phyloP scores from a whole-genome alignment of 1,284 basidiomycete genomes.

The Cryptococcus deneoformans region DNA sequence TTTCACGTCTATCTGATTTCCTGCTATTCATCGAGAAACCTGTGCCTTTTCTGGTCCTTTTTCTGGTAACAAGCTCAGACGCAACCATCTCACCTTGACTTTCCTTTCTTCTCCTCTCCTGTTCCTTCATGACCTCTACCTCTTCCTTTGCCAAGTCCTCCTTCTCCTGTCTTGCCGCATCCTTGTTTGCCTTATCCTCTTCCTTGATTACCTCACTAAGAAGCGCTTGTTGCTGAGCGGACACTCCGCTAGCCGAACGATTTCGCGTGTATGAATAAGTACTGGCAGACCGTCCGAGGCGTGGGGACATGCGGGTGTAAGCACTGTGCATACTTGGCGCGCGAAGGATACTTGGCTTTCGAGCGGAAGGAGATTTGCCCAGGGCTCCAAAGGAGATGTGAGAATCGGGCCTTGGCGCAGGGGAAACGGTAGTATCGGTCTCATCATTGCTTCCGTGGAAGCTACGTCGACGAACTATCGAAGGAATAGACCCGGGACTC shows the following conservation, averaged over 20 bases:
- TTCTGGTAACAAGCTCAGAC: not conserved
- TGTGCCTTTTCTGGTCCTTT: not conserved
- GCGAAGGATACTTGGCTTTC: conserved; percentile 12
- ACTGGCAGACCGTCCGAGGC: conserved; percentile 14
- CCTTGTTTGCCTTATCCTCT: conserved; percentile 18
- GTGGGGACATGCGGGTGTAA: conserved; percentile 1
- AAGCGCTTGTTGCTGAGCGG: conserved; percentile 20
- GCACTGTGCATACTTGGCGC: not conserved
- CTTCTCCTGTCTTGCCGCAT: conserved; percentile 13
- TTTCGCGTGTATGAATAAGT: conserved; percentile 10
- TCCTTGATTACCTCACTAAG: conserved; percentile 35
- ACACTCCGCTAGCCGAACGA: conserved; percentile 10
- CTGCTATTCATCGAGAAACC: not conserved
- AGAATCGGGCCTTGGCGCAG: too few species aligned
- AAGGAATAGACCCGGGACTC: too few species aligned
- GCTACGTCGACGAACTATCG: too few species aligned
- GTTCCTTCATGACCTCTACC: conserved; percentile 28
- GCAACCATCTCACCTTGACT: not conserved
- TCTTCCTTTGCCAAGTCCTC: conserved; percentile 17
- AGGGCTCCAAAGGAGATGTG: conserved; percentile 1
- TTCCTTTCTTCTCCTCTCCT: not conserved
- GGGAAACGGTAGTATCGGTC: too few species aligned
- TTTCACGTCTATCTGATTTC: not conserved
- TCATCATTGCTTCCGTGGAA: too few species aligned
- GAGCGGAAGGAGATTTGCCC: conserved; percentile 21